Conservation (phyloP, 192 early-diverging fungal genomes). For the Backusella australiensis region DNA sequence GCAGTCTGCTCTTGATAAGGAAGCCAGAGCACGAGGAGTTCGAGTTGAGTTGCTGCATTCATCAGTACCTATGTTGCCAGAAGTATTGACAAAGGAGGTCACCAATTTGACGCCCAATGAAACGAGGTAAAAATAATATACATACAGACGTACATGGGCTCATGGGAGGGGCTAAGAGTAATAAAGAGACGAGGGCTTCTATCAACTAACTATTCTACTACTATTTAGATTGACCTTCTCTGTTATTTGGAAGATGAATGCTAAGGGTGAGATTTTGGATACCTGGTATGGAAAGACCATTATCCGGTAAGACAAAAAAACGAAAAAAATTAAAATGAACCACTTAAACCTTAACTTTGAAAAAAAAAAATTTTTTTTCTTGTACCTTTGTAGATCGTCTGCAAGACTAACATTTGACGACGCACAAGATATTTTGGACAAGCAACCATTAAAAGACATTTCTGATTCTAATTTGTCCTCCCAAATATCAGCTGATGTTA, state of each 20-base stretch:
- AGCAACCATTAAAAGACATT: neutral
- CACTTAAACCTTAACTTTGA: neutral
- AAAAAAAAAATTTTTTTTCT: slow-evolving; percentile 14
- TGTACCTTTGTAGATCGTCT: slow-evolving; percentile 68
- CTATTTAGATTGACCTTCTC: slow-evolving; percentile 75
- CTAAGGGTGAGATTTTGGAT: slow-evolving; percentile 73
- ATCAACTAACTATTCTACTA: neutral
- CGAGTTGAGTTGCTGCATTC: slow-evolving; percentile 96
- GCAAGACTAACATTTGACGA: slow-evolving; percentile 79
- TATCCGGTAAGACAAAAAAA: slow-evolving; percentile 57
- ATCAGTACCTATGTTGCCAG: slow-evolving; percentile 97
- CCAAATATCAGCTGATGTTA: slow-evolving; percentile 2
- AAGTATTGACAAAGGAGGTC: slow-evolving; percentile 84
- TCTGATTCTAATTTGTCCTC: neutral
- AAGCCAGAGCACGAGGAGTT: slow-evolving; percentile 88
- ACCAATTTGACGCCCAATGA: slow-evolving; percentile 90
- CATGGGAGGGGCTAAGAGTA: neutral
- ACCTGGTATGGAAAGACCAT: slow-evolving; percentile 83
- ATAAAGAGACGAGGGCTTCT: neutral
- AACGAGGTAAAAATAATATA: slow-evolving; percentile 44
- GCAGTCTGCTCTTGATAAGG: slow-evolving; percentile 87
- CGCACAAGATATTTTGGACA: slow-evolving; percentile 20
- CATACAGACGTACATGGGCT: neutral
- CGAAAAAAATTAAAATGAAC: neutral
- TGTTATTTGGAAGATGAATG: slow-evolving; percentile 92